Evolutionary conservation across 148 eudicot genomes (phyloP).

Genomic region (Rhododendron vialii): DNA sequence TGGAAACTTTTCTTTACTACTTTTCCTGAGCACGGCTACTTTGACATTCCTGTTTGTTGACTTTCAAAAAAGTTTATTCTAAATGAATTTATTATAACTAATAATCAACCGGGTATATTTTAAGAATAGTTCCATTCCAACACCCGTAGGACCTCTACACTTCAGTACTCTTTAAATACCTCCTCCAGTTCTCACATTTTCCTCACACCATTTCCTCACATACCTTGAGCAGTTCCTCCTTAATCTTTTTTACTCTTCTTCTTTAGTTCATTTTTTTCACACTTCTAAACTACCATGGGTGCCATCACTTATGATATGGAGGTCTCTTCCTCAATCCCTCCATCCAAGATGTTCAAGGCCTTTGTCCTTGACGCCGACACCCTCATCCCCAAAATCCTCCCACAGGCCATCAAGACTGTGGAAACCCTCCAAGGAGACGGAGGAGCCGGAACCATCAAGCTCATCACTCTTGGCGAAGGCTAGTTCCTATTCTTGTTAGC

Average conservation of each 20-base stretch:
- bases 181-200: not conserved
- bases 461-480: conserved; percentile 21
- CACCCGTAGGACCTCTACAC: no score
- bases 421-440: conserved; percentile 24
- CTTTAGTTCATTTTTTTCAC: no score
- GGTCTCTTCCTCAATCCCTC: conserved; percentile 21
- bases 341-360: conserved; percentile 24
- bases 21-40: not conserved
- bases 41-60: not conserved
- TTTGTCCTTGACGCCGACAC: conserved; percentile 22
- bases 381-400: conserved; percentile 29
- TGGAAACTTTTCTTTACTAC: not conserved
- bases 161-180: not conserved
- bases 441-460: conserved; percentile 10
- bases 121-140: not conserved
- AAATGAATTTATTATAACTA: no score
- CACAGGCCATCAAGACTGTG: conserved; percentile 21
- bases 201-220: not conserved
- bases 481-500: not conserved
- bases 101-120: not conserved
- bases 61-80: not conserved
- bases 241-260: not conserved
- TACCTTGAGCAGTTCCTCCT: not conserved
- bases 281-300: conserved; percentile 3
- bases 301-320: conserved; percentile 22